Evolutionary conservation across 129 eudicot genomes (phyloP).

Genomic region (Pseudognaphalium luteoalbum): DNA sequence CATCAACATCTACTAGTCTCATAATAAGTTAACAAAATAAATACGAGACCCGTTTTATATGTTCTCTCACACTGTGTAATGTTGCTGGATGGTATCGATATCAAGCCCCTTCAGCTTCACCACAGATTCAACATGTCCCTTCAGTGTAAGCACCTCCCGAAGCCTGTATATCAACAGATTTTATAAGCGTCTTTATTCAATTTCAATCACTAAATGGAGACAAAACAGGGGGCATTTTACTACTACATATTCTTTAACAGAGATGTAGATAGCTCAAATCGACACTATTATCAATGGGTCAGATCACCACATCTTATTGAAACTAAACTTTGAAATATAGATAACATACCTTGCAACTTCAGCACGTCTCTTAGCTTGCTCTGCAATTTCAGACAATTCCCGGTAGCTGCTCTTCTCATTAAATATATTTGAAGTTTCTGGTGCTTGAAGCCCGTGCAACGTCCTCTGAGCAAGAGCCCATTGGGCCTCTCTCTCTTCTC

Average conservation of each 20-base stretch:
- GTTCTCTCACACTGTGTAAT: conserved; percentile 71
- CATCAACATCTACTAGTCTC: conserved; percentile 37
- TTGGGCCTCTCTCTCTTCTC: conserved; percentile 98
- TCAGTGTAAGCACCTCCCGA: conserved; percentile 83
- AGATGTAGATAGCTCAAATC: too few species aligned
- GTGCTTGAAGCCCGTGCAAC: conserved; percentile 85
- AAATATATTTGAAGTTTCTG: conserved; percentile 67
- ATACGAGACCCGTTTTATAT: background rate
- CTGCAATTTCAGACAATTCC: conserved; percentile 93
- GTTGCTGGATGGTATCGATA: conserved; percentile 86
- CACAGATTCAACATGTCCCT: conserved; percentile 95
- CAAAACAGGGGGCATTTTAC: background rate
- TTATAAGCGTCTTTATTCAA: background rate
- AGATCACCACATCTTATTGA: too few species aligned
- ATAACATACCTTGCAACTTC: conserved; percentile 81
- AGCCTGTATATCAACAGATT: conserved; percentile 46
- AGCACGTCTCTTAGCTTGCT: conserved; percentile 95
- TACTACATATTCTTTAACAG: too few species aligned
- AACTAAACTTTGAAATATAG: background rate
- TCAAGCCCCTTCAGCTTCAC: conserved; percentile 95
- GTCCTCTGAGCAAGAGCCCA: conserved; percentile 99
- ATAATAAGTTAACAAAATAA: conserved; percentile 24
- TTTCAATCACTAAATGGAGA: background rate
- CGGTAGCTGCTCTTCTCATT: conserved; percentile 87
- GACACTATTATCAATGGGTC: too few species aligned